Conservation (phyloP, 2,329 filamentous ascomycete species). For the Biscogniauxia mediterranea region DNA sequence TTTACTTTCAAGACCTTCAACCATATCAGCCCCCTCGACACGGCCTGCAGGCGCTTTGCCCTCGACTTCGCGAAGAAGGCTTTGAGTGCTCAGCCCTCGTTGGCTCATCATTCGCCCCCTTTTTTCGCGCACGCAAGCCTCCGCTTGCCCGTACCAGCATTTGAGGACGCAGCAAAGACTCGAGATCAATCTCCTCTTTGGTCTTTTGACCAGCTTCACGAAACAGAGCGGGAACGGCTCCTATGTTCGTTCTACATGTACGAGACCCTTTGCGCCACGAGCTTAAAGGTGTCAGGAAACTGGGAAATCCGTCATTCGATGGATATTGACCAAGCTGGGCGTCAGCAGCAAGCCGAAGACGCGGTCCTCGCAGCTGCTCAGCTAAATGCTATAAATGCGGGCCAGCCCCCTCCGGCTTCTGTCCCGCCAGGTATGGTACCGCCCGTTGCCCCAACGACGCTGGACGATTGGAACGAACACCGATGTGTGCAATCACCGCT, state of each 20-base stretch:
- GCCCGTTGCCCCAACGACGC: neutral
- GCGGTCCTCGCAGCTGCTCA: neutral
- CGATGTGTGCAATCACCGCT: neutral
- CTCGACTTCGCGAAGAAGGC: neutral
- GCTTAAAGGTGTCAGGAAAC: constrained; percentile 1
- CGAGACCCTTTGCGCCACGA: constrained; percentile 5
- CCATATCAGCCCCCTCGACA: neutral
- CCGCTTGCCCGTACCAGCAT: neutral
- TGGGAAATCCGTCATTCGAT: constrained; percentile 2
- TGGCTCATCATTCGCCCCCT: neutral
- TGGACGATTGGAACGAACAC: neutral
- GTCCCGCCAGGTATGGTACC: neutral
- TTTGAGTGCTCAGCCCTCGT: neutral
- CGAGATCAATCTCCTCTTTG: neutral
- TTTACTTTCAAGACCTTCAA: neutral
- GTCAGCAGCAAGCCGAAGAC: neutral
- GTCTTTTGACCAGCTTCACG: neutral
- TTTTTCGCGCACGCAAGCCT: neutral
- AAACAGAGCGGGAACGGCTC: constrained; percentile 6
- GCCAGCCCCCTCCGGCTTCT: neutral
- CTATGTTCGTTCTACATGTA: constrained; percentile 4
- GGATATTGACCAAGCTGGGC: neutral
- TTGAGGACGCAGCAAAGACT: neutral
- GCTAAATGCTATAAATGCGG: neutral
- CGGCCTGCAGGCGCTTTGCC: neutral